Percentiles rank a stretch among this genome's conserved stretches.
phyloP scores from a whole-genome alignment of 768 basidiomycete genomes.

The Jaapia argillacea region DNA sequence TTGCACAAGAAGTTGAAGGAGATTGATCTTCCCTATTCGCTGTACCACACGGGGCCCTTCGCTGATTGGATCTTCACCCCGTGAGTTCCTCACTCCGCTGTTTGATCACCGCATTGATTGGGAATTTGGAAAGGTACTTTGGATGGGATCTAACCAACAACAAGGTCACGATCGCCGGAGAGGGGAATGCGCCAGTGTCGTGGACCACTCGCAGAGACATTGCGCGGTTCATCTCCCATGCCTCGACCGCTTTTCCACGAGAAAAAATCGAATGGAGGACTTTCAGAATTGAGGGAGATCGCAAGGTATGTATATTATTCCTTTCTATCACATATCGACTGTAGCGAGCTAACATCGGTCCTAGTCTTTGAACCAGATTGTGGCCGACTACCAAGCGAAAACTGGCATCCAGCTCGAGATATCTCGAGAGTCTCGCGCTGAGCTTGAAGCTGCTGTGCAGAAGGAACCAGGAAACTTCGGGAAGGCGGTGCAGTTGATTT shows the following conservation, averaged over 20 bases:
- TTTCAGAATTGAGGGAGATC: neutral
- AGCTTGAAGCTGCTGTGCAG: constrained; percentile 6
- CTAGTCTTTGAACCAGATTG: constrained; percentile 10
- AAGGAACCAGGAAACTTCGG: constrained; percentile 6
- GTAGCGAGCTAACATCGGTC: neutral
- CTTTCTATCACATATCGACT: neutral
- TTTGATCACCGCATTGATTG: too few relatives aligned
- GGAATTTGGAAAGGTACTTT: too few relatives aligned
- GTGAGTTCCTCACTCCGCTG: neutral
- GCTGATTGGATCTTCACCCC: constrained; percentile 4
- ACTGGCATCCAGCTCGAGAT: constrained; percentile 11
- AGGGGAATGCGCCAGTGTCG: constrained; percentile 9
- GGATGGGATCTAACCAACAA: neutral
- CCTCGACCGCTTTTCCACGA: constrained; percentile 8
- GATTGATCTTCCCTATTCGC: constrained; percentile 6
- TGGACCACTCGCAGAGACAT: constrained; percentile 10
- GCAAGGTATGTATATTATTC: constrained; percentile 1
- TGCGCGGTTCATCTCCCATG: constrained; percentile 11
- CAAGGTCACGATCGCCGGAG: constrained; percentile 8
- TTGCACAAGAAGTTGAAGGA: constrained; percentile 4
- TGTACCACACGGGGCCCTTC: constrained; percentile 11
- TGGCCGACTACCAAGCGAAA: constrained; percentile 8
- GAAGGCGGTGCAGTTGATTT: constrained; percentile 4
- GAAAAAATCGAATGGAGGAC: constrained; percentile 6
- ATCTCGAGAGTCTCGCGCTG: constrained; percentile 5